Conservation (phyloP, 306 rosid species). For the Prosopis cineraria region DNA sequence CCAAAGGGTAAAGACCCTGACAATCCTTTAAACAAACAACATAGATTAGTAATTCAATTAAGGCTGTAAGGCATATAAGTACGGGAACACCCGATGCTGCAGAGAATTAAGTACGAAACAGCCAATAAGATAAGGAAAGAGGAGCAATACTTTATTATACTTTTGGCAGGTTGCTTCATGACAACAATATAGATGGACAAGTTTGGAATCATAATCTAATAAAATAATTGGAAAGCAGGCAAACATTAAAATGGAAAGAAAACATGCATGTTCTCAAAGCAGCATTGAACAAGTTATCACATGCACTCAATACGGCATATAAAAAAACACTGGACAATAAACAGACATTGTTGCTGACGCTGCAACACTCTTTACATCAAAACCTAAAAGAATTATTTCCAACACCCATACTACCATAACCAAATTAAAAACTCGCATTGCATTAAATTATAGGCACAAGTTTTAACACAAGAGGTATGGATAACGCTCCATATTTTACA, state of each 20-base stretch:
- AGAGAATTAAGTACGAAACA: slow-evolving; percentile 8
- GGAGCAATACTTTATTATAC: background rate
- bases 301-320: background rate
- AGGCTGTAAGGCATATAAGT: background rate
- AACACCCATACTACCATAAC: slow-evolving; percentile 18
- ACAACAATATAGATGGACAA: background rate
- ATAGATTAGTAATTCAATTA: background rate
- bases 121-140: slow-evolving; percentile 16
- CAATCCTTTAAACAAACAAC: background rate
- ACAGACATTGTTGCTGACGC: background rate
- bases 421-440: slow-evolving; percentile 17
- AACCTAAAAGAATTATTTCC: slow-evolving; percentile 14
- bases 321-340: background rate
- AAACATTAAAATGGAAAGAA: background rate
- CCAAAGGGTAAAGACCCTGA: background rate
- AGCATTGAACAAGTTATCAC: background rate
- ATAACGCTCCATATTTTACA: background rate
- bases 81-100: background rate
- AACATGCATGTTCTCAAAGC: background rate
- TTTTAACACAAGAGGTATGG: background rate
- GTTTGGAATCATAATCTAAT: slow-evolving; percentile 2
- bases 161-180: slow-evolving; percentile 7
- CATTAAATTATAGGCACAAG: background rate
- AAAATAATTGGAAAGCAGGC: background rate
- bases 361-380: background rate